Conservation (phyloP, 495 filamentous ascomycete species). For the Astrothelium subdiscretum region DNA sequence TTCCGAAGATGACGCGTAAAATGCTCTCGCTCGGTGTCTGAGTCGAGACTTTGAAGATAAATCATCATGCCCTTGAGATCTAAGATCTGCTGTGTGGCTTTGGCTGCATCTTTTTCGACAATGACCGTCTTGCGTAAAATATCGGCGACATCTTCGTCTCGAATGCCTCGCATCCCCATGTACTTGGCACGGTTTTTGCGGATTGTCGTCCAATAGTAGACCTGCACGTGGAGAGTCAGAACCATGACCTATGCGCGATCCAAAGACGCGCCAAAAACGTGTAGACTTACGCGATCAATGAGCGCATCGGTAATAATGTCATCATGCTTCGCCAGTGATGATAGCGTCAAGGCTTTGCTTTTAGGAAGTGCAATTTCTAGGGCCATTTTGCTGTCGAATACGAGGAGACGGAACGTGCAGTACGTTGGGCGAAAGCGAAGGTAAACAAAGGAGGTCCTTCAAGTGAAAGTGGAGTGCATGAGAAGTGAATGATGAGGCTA, state of each 20-base stretch:
- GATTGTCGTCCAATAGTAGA: slow-evolving; percentile 89
- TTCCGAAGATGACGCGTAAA: slow-evolving; percentile 78
- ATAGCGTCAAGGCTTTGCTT: slow-evolving; percentile 66
- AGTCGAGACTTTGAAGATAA: slow-evolving; percentile 52
- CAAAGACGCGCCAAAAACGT: neutral
- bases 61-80: slow-evolving; percentile 61
- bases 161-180: slow-evolving; percentile 66
- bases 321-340: slow-evolving; percentile 84
- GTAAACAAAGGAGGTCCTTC: neutral
- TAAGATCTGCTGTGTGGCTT: slow-evolving; percentile 61
- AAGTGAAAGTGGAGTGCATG: neutral
- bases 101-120: slow-evolving; percentile 54
- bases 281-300: slow-evolving; percentile 71
- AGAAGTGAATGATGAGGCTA: neutral
- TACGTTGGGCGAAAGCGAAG: too few relatives aligned
- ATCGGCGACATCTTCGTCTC: slow-evolving; percentile 65
- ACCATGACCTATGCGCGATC: neutral
- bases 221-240: slow-evolving; percentile 38
- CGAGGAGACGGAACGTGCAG: too few relatives aligned
- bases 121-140: slow-evolving; percentile 71
- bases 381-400: slow-evolving; percentile 1
- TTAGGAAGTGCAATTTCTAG: slow-evolving; percentile 28
- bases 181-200: slow-evolving; percentile 89
- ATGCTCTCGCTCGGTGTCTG: slow-evolving; percentile 71
- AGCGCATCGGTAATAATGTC: slow-evolving; percentile 94